Evolutionary conservation across 257 asterid genomes (phyloP).

Genomic region (Linderniella brevidens): DNA sequence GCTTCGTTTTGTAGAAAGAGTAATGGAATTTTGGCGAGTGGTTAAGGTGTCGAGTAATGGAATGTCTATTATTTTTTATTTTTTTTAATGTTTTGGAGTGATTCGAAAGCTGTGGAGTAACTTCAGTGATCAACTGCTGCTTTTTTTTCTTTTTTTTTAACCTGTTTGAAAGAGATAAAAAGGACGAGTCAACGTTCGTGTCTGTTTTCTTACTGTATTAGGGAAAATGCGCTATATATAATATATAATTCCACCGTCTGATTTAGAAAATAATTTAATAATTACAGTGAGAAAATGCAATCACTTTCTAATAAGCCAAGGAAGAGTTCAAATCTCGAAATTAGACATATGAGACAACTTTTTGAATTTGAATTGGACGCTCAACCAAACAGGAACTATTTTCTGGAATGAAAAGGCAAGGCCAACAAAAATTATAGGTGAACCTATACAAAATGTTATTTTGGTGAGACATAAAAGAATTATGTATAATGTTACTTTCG

Average conservation of each 20-base stretch:
- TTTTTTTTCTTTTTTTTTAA: constrained; percentile 8
- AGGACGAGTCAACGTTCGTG: constrained; percentile 5
- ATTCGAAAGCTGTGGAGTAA: constrained; percentile 18
- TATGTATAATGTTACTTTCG: too few relatives aligned
- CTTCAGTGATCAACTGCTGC: constrained; percentile 21
- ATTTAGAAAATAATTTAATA: too few relatives aligned
- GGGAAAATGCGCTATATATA: background rate
- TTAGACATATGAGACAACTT: too few relatives aligned
- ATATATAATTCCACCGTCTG: too few relatives aligned
- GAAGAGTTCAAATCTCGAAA: constrained; percentile 1
- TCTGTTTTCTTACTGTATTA: constrained; percentile 11
- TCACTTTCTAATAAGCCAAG: too few relatives aligned
- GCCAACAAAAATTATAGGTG: constrained; percentile 23
- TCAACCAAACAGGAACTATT: constrained; percentile 25
- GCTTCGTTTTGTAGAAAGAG: constrained; percentile 6
- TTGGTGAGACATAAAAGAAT: too few relatives aligned
- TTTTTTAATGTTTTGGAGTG: constrained; percentile 13
- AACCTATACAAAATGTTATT: constrained; percentile 13
- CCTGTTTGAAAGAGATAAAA: constrained; percentile 4
- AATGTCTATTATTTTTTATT: constrained; percentile 15
- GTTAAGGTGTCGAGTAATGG: constrained; percentile 14
- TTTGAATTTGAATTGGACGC: constrained; percentile 20
- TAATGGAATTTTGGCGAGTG: constrained; percentile 19
- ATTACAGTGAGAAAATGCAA: too few relatives aligned
- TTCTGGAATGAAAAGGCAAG: constrained; percentile 21